phyloP scores from a whole-genome alignment of 106 monocot species.

The Posidonia australis region DNA sequence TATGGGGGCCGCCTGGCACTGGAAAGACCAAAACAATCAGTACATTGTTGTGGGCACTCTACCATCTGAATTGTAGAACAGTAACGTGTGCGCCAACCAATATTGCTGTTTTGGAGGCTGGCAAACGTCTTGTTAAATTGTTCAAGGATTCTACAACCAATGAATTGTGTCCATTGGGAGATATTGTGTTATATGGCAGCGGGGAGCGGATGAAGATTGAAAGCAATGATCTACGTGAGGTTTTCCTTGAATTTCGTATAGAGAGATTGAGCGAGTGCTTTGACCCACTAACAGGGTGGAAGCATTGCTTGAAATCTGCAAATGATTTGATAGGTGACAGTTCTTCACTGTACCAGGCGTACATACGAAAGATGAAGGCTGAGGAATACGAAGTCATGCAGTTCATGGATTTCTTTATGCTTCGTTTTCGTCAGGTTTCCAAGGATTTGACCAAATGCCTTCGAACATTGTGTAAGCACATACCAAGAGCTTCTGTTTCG shows the following conservation, averaged over 20 bases:
- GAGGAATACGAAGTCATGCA: background rate
- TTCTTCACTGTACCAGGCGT: slow-evolving; percentile 4
- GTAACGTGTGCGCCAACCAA: slow-evolving; percentile 34
- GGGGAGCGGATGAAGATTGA: slow-evolving; percentile 17
- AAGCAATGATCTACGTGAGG: background rate
- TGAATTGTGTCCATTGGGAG: slow-evolving; percentile 4
- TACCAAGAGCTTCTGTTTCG: no score
- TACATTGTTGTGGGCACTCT: slow-evolving; percentile 18
- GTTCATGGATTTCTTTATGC: background rate
- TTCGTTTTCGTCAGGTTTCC: background rate
- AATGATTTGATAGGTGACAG: slow-evolving; percentile 16
- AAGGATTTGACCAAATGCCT: background rate
- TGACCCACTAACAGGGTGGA: slow-evolving; percentile 19
- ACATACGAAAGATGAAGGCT: background rate
- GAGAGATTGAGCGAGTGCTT: slow-evolving; percentile 2
- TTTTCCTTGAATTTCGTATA: no score
- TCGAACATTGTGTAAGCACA: no score
- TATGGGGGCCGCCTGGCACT: slow-evolving; percentile 18
- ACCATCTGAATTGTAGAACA: slow-evolving; percentile 13
- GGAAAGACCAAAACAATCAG: slow-evolving; percentile 37
- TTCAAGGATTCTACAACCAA: background rate
- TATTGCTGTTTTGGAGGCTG: slow-evolving; percentile 13
- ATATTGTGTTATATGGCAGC: slow-evolving; percentile 30
- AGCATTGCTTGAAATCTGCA: background rate
- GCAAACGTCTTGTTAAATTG: slow-evolving; percentile 10